Evolutionary conservation across 768 basidiomycete genomes (phyloP), one percentile per base, ranked within the genome.

Genomic region (Albatrellus ellisii): DNA sequence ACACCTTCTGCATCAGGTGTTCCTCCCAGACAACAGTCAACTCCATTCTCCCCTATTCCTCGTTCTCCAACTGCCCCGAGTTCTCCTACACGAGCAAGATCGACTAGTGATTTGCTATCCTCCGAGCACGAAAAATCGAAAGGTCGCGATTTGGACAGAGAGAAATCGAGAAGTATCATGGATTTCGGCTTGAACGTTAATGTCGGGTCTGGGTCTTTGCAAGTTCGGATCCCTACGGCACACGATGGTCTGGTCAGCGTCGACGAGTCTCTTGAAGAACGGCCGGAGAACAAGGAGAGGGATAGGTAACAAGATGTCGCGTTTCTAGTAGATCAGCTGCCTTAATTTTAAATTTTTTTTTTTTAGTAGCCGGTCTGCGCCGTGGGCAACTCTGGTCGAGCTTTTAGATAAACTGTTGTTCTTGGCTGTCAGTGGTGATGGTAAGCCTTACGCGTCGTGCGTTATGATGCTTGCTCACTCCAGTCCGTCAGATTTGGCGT

Each of bases 391-490:
- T 29, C 54, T 88, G 40, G 84, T 88, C 4, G 83, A 87, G 50
- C 63, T 90, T 29, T 62, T 90, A 29, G 82, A 89, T 56, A 88
- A 85, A 55, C 66, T 90, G 2, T 60, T 89, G 8, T 89, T 89
- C 56, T 62, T 89, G 56, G 73, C 81, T 34, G 78, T 90, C 40
- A 87, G 83, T 52, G 84, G 82, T 39, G 87, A 89, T 56, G 86
- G 86, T 88, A 49, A 29, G 62, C 56, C 25, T 36, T 8, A 6
- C 41, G 27, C 34, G 34, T 28, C 17, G 15, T 17, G 6, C 33
- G 59, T 36, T 39, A 35, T 26, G 17, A n/a, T 2, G 9, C 24
- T 2, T 35, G 48, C 36, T 51, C 46, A 32, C 33, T 4, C 31
- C 25, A 42, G 24, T 42, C 37, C 45, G 27, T 7, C 42, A 90